Evolutionary conservation across 371 early-diverging fungal species (phyloP).

Genomic region (Mucor racemosus): DNA sequence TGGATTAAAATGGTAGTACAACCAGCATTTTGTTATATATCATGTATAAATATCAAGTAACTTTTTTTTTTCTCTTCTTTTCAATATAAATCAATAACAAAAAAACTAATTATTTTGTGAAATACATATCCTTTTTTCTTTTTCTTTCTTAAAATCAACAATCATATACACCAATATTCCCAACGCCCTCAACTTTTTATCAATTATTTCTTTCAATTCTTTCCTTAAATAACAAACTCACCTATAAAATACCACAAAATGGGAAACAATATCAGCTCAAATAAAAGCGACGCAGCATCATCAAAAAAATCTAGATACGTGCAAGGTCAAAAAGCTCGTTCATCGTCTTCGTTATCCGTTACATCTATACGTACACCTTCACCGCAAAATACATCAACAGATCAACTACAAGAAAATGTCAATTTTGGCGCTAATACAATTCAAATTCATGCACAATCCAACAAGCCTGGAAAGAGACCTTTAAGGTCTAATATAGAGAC

Average conservation of each 20-base stretch:
- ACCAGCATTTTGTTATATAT: neutral
- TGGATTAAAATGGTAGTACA: slow-evolving; percentile 12
- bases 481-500: neutral
- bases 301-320: neutral
- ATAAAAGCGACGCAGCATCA: slow-evolving; percentile 7
- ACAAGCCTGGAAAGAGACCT: neutral
- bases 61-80: neutral
- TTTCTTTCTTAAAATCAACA: neutral
- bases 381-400: neutral
- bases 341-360: neutral
- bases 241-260: neutral
- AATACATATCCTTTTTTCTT: neutral
- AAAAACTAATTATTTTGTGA: neutral
- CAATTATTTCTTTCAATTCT: neutral
- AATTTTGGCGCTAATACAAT: neutral
- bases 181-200: neutral
- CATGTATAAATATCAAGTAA: slow-evolving; percentile 4
- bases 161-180: slow-evolving; percentile 1
- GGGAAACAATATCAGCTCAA: slow-evolving; percentile 21
- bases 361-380: neutral
- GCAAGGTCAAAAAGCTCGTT: neutral
- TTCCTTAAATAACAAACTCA: neutral
- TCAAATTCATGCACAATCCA: neutral
- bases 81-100: neutral
- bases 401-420: slow-evolving; percentile 1